phyloP scores from a whole-genome alignment of 768 basidiomycete species.

The Clathrus columnatus region DNA sequence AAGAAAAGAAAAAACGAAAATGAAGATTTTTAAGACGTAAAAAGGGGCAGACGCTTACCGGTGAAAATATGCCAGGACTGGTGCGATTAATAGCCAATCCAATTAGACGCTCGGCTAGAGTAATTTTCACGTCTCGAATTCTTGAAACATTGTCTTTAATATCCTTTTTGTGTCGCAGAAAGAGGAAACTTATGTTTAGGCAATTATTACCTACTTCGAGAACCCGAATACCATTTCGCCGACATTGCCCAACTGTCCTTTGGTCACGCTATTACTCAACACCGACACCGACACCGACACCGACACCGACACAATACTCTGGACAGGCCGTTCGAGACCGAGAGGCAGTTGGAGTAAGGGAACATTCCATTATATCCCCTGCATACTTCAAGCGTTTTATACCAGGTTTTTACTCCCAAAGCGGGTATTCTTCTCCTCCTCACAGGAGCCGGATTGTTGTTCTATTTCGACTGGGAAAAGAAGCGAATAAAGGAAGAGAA shows the following conservation, averaged over 20 bases:
- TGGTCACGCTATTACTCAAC: background rate
- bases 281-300: no score
- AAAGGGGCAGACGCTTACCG: background rate
- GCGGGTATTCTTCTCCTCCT: conserved; percentile 79
- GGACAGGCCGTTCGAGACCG: conserved; percentile 21
- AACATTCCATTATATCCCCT: background rate
- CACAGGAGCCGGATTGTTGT: conserved; percentile 73
- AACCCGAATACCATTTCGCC: no score
- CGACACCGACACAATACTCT: background rate
- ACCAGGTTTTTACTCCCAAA: conserved; percentile 84
- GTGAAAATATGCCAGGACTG: background rate
- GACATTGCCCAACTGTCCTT: no score
- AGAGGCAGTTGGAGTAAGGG: conserved; percentile 26
- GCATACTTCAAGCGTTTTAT: background rate
- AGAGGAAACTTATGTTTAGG: no score
- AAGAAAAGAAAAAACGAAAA: background rate
- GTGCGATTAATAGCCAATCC: background rate
- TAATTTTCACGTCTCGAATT: no score
- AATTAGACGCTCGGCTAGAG: background rate
- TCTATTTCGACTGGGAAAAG: conserved; percentile 89
- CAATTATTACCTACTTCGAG: no score
- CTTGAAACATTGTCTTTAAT: no score
- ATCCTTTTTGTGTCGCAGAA: no score
- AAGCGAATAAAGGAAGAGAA: conserved; percentile 63
- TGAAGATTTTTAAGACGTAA: background rate